Conservation (phyloP, 768 basidiomycete genomes). For the Leccinum broughii region DNA sequence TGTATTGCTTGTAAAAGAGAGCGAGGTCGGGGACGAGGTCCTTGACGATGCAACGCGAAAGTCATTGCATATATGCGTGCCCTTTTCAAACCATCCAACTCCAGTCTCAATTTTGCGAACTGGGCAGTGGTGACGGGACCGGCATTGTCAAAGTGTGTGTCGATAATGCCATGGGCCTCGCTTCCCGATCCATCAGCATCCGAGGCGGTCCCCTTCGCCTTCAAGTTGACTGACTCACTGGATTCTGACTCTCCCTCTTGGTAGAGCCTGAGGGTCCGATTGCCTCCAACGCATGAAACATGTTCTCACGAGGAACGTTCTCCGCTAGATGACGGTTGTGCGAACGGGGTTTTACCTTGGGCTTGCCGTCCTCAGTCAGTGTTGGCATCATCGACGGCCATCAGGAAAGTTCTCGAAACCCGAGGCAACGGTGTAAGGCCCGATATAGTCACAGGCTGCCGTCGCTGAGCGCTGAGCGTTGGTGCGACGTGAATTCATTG, state of each 20-base stretch:
- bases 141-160: conserved; percentile 20
- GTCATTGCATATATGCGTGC: conserved; percentile 19
- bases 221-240: conserved; percentile 27
- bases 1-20: conserved; percentile 99
- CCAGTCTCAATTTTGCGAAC: conserved; percentile 53
- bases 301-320: conserved; percentile 16
- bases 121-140: conserved; percentile 48
- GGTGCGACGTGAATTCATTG: conserved; percentile 29
- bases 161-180: conserved; percentile 6
- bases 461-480: conserved; percentile 22
- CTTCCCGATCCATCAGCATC: conserved; percentile 31
- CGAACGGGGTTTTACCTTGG: conserved; percentile 28
- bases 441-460: conserved; percentile 18
- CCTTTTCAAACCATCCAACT: conserved; percentile 57
- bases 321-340: conserved; percentile 25
- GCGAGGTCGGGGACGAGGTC: conserved; percentile 93
- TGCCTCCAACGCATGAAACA: no score
- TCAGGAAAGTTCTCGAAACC: conserved; percentile 28
- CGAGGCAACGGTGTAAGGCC: conserved; percentile 14
- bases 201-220: conserved; percentile 25
- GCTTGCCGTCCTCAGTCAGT: conserved; percentile 34
- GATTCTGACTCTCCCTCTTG: conserved; percentile 40
- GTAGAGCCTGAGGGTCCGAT: not conserved
- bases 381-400: conserved; percentile 27
- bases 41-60: conserved; percentile 66